These are phyloP conservation scores for Solanum okadae DNA, from an alignment of 257 asterid species.

Conservation along the genomic window DNA sequence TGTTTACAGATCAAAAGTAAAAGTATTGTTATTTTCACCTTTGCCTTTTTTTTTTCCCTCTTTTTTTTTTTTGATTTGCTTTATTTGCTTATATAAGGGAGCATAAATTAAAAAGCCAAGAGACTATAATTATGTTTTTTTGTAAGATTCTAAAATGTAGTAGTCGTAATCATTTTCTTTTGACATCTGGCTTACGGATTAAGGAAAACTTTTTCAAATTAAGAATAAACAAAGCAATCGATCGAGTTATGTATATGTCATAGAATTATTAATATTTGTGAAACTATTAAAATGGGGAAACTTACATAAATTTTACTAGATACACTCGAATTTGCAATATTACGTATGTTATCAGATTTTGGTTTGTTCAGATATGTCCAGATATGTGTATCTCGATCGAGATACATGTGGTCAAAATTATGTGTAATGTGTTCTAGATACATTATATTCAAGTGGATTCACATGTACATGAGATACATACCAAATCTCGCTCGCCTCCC, in stretches of 20 bases:
- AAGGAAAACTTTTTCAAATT: neutral
- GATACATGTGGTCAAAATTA: neutral
- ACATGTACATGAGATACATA: neutral
- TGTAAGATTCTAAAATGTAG: neutral
- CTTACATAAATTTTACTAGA: too few relatives aligned
- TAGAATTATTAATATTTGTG: too few relatives aligned
- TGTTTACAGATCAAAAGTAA: constrained; percentile 25
- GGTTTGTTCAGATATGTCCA: fast-evolving
- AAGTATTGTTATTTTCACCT: constrained; percentile 30
- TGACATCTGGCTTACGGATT: neutral
- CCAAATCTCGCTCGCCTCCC: too few relatives aligned
- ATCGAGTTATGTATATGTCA: neutral
- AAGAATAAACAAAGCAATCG: neutral
- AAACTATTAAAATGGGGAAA: too few relatives aligned
- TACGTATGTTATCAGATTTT: too few relatives aligned
- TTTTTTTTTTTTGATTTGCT: neutral
- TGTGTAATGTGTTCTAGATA: too few relatives aligned
- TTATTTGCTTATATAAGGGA: neutral
- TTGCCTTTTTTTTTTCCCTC: constrained; percentile 7
- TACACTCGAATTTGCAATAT: too few relatives aligned
- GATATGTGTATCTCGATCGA: neutral
- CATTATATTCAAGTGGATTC: neutral
- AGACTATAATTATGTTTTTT: neutral
- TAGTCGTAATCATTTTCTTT: neutral
- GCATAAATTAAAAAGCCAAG: neutral